Evolutionary conservation across 345 rosid genomes (phyloP).

Genomic region (Angophora floribunda): DNA sequence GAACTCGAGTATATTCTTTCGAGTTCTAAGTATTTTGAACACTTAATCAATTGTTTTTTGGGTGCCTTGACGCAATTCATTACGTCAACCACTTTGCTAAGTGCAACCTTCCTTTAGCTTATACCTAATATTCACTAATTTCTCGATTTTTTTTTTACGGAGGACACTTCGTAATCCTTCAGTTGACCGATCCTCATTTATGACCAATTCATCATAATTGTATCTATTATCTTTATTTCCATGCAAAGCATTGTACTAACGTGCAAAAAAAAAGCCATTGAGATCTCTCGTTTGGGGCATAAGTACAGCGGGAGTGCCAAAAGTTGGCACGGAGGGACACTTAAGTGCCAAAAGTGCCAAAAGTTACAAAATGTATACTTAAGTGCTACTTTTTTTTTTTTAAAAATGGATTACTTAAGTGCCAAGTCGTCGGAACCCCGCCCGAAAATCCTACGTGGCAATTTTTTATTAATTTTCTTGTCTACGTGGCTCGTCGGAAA

Average conservation of each 20-base stretch:
- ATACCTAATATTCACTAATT: not conserved
- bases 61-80: not conserved
- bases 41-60: not conserved
- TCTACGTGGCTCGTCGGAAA: no score
- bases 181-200: rapidly evolving
- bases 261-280: not conserved
- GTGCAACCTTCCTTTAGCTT: not conserved
- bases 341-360: no score
- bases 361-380: no score
- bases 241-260: not conserved
- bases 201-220: not conserved
- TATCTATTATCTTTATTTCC: not conserved
- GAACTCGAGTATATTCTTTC: not conserved
- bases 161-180: not conserved
- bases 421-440: no score
- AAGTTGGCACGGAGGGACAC: no score
- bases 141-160: not conserved
- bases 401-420: no score
- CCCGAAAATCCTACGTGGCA: no score
- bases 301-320: no score
- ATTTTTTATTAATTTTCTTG: no score
- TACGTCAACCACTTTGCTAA: not conserved
- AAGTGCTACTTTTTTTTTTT: no score
- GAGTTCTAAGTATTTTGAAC: not conserved
- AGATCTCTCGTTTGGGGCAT: not conserved